phyloP scores from a whole-genome alignment of 345 rosid species.

The Capsella bursapastoris region DNA sequence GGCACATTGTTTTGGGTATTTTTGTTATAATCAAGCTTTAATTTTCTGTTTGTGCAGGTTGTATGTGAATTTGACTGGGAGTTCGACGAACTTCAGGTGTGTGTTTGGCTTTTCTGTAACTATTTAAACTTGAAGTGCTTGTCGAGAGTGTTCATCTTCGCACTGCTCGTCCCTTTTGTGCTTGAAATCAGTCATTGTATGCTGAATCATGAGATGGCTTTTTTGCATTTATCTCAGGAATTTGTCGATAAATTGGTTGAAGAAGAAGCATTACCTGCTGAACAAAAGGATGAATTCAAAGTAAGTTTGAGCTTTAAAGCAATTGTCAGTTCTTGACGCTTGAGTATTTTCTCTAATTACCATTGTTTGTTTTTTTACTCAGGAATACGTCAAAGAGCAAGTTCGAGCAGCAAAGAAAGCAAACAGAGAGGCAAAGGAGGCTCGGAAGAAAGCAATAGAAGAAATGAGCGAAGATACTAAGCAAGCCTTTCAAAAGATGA shows the following conservation, averaged over 20 bases:
- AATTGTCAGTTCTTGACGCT: constrained; percentile 12
- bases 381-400: constrained; percentile 84
- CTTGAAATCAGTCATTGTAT: constrained; percentile 1
- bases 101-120: constrained; percentile 29
- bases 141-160: constrained; percentile 1
- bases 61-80: constrained; percentile 97
- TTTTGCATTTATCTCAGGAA: constrained; percentile 55
- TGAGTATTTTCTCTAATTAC: background rate
- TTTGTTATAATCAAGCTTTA: background rate
- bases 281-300: constrained; percentile 87
- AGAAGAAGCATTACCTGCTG: constrained; percentile 72
- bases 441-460: constrained; percentile 75
- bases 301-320: constrained; percentile 42
- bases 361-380: constrained; percentile 19
- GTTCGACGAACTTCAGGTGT: constrained; percentile 83
- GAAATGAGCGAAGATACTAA: constrained; percentile 83
- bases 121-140: constrained; percentile 12
- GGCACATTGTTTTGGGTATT: constrained; percentile 4
- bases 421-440: constrained; percentile 88
- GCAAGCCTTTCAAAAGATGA: constrained; percentile 68
- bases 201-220: constrained; percentile 23
- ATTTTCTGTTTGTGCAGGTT: constrained; percentile 61
- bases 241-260: constrained; percentile 64
- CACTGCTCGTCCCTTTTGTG: constrained; percentile 7
- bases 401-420: constrained; percentile 89